Percentiles rank a stretch among this genome's conserved stretches.
Evolutionary conservation across 2,329 filamentous ascomycete genomes (phyloP).

Genomic region (Penicillium brevicompactum): DNA sequence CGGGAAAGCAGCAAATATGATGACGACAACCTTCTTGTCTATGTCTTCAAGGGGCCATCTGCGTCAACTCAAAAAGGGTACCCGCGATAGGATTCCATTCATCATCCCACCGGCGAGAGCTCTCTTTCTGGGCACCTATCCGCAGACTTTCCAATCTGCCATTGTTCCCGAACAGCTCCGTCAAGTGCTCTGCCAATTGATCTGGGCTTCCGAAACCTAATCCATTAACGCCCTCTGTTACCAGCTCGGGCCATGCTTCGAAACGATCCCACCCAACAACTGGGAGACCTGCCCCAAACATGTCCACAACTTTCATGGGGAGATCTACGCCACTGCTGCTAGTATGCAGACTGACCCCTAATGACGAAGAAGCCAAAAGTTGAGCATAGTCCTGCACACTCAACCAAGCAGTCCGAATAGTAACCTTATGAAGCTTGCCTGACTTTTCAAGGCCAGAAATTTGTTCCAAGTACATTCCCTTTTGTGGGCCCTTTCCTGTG

Average conservation of each 20-base stretch:
- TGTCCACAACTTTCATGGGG: slow-evolving; percentile 99
- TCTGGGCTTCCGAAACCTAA: slow-evolving; percentile 75
- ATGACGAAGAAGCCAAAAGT: slow-evolving; percentile 79
- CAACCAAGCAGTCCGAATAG: slow-evolving; percentile 81
- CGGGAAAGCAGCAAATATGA: not conserved
- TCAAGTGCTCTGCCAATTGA: slow-evolving; percentile 66
- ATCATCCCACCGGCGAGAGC: slow-evolving; percentile 79
- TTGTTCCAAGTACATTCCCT: slow-evolving; percentile 69
- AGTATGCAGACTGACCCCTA: slow-evolving; percentile 89
- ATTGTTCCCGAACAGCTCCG: slow-evolving; percentile 63
- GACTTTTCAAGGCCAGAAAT: slow-evolving; percentile 64
- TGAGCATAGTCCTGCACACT: slow-evolving; percentile 80
- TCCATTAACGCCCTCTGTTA: slow-evolving; percentile 83
- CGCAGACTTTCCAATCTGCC: slow-evolving; percentile 63
- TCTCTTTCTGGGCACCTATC: slow-evolving; percentile 72
- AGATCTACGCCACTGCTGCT: slow-evolving; percentile 94
- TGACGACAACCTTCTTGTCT: not conserved
- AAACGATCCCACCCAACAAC: slow-evolving; percentile 86
- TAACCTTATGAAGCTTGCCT: slow-evolving; percentile 68
- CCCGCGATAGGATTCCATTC: slow-evolving; percentile 89
- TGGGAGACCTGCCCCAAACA: slow-evolving; percentile 93
- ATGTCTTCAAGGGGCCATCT: not conserved
- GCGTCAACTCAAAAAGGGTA: slow-evolving; percentile 61
- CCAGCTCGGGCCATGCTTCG: slow-evolving; percentile 87
- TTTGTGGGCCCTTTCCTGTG: slow-evolving; percentile 89